These are phyloP conservation scores for Penicillium glabrum DNA, from an alignment of 2,329 filamentous ascomycete genomes.

Conservation along the genomic window DNA sequence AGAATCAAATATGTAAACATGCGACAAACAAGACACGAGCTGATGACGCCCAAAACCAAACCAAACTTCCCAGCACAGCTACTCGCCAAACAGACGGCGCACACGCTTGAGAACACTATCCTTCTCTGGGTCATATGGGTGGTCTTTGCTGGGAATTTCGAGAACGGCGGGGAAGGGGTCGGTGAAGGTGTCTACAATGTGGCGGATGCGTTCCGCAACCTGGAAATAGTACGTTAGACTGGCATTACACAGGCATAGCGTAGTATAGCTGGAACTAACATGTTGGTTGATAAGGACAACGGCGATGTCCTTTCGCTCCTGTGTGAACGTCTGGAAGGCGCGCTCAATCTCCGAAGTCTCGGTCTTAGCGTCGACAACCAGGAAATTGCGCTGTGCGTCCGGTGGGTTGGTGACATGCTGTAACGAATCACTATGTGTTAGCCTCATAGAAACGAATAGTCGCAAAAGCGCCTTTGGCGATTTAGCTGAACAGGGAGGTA, in stretches of 20 bases:
- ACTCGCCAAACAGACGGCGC: constrained; percentile 66
- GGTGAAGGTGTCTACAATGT: constrained; percentile 86
- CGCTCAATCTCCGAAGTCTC: constrained; percentile 84
- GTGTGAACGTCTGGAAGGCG: constrained; percentile 85
- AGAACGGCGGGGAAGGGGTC: constrained; percentile 94
- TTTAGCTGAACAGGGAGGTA: constrained; percentile 8
- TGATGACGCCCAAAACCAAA: constrained; percentile 3
- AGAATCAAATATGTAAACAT: background rate
- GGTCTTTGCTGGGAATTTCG: constrained; percentile 98
- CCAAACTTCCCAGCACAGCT: constrained; percentile 1
- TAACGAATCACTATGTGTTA: background rate
- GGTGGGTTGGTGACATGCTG: constrained; percentile 89
- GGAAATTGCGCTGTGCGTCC: constrained; percentile 93
- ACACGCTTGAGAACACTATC: constrained; percentile 94
- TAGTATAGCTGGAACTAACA: constrained; percentile 52
- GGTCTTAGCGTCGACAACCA: constrained; percentile 93
- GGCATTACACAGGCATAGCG: background rate
- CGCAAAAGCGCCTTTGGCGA: no score
- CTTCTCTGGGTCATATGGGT: constrained; percentile 98
- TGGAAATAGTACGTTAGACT: constrained; percentile 38
- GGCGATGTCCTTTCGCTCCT: constrained; percentile 90
- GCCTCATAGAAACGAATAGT: background rate
- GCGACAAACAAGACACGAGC: constrained; percentile 2
- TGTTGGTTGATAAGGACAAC: constrained; percentile 98
- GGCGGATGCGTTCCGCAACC: constrained; percentile 92